Base-by-base conservation (phyloP, 1,284 basidiomycete species). In the Chiua sp. region DNA sequence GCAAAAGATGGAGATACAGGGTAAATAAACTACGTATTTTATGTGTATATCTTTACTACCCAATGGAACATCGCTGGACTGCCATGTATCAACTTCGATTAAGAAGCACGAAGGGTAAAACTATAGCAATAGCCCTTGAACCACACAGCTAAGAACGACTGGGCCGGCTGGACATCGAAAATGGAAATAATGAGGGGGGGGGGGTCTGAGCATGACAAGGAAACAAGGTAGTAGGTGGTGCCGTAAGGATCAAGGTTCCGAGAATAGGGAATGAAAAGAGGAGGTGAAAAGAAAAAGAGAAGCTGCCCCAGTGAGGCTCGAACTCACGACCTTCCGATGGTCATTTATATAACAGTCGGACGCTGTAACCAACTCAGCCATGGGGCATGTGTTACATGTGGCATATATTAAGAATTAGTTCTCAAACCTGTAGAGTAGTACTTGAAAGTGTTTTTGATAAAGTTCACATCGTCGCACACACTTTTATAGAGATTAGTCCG, bases 341-440 rank as follows among this genome's bases (percentile, higher is more conserved):
- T 58, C 22, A 16, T 4, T 20, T 86, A 44, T 11, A 44, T 44
- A 88, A 88, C 87, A 88, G 87, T 89, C 87, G 87, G 85, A 88
- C 87, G 87, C 87, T 87, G 81, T 88, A 82, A 88, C 87, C 87
- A 88, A 87, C 87, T 88, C 80, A 88, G 87, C 87, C 87, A 89
- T 81, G 87, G 87, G 86, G 87, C 87, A 88, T 20, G 26, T 5
- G 32, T 39, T 10, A 20, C 3, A 7, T 1, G 20, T 3, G 3
- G 10, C 16, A 39, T 20, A 3, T 20, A 39, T 18, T 20, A 6
- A 20, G 18, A n/a, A 15, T 35, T 35, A 35, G 13, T 15, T 35
- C 11, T 39, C 35, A 37, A 18, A 37, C 37, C 7, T 20, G 10
- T 39, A 18, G 8, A 7, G n/a, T n/a, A n/a, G n/a, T n/a, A n/a